phyloP scores from a whole-genome alignment of 805 yeast genomes.

The Pichia occidentalis region DNA sequence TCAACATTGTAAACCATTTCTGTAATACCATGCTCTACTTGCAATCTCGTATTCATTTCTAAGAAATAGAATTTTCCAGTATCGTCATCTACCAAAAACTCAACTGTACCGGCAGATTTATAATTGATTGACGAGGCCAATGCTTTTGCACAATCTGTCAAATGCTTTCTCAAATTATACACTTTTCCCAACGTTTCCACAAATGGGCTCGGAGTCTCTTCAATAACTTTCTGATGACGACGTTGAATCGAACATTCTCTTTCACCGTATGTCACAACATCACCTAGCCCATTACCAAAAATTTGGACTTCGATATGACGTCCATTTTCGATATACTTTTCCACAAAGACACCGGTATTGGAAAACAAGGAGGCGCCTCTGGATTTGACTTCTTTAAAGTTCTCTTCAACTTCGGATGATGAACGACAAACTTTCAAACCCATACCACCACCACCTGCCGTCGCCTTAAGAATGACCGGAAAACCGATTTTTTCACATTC shows the following conservation, averaged over 20 bases:
- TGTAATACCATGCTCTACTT: slow-evolving; percentile 29
- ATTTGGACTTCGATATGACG: slow-evolving; percentile 28
- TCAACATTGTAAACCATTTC: slow-evolving; percentile 24
- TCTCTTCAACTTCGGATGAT: slow-evolving; percentile 13
- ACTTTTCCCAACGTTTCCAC: slow-evolving; percentile 11
- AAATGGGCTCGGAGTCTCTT: slow-evolving; percentile 28
- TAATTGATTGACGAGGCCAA: slow-evolving; percentile 23
- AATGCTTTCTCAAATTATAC: slow-evolving; percentile 15
- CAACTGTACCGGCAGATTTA: slow-evolving; percentile 29
- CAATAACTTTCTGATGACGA: slow-evolving; percentile 29
- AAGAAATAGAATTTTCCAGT: slow-evolving; percentile 22
- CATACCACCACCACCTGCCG: slow-evolving; percentile 31
- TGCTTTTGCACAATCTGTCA: slow-evolving; percentile 18
- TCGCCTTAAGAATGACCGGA: slow-evolving; percentile 27
- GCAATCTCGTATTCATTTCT: slow-evolving; percentile 28
- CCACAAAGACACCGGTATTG: slow-evolving; percentile 23
- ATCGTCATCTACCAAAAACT: slow-evolving; percentile 25
- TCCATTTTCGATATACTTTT: slow-evolving; percentile 23
- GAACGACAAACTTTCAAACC: slow-evolving; percentile 22
- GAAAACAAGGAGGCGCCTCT: slow-evolving; percentile 24
- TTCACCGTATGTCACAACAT: slow-evolving; percentile 25
- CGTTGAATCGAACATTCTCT: slow-evolving; percentile 29
- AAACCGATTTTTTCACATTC: slow-evolving; percentile 21
- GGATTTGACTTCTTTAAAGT: slow-evolving; percentile 20
- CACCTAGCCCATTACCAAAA: slow-evolving; percentile 27